Evolutionary conservation across 345 rosid genomes (phyloP), one percentile per base, ranked within the genome.

Genomic region (Moringa oleifera): DNA sequence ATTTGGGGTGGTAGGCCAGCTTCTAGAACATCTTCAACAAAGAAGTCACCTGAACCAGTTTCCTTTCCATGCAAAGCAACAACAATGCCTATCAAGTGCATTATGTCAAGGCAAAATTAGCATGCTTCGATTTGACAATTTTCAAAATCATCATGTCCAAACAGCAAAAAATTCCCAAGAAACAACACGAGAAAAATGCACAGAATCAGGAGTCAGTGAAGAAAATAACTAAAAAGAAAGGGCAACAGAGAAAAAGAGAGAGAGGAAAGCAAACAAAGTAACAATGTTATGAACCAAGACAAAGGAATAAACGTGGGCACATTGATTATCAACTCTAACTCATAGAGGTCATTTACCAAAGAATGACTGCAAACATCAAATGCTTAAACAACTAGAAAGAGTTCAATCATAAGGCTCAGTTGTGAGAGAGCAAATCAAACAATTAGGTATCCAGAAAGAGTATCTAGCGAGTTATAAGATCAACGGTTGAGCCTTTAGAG

Each of bases 21-120:
- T 73, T 94, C 97, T 51, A 88, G 79, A 64, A 90, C 79, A 72
- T 88, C 96, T 68, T 77, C 77, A 78, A 94, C 99, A 64, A 79
- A 53, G 74, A 92, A 89, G 36, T 85, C 88, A 36, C 97, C 98
- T 23, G 85, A 81, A 68, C 69, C 76, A 61, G 95, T 86, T 77
- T 94, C 97, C 83, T 78, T 88, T 69, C 97, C 97, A 75, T 78
- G 90, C 73, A 94, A 71, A 52, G 95, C 95, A 51, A 82, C 90
- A 68, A 94, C 87, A 61, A 80, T 72, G 57, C 99, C 96, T 94
- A 70, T 65, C 72, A 72, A 63, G 63, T 58, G 59, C 37, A 77
- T 51, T 53, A 23, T 18, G 51, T 63, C 45, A 71, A 58, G 36
- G 36, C 22, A 66, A 36, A 61, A 74, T 57, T 50, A 69, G 11